Evolutionary conservation across 768 basidiomycete species (phyloP).

Genomic region (Royoungia palumana): DNA sequence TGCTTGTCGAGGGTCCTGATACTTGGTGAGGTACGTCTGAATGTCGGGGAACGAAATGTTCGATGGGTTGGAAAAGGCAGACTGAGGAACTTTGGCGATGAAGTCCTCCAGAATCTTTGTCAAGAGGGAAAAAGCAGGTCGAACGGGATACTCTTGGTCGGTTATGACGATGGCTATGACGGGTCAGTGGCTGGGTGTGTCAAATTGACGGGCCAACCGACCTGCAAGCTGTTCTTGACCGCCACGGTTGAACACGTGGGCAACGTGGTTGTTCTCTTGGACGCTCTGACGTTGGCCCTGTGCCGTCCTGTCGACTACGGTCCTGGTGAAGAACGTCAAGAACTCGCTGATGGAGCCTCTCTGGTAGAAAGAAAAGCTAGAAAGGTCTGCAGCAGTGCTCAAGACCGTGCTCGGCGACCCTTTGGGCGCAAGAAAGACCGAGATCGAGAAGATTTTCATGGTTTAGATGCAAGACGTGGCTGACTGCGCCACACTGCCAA

Average conservation of each 20-base stretch:
- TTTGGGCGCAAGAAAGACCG: constrained; percentile 66
- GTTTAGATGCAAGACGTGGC: constrained; percentile 13
- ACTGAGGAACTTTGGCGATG: constrained; percentile 70
- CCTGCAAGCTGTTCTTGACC: constrained; percentile 85
- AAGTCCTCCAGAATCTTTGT: constrained; percentile 94
- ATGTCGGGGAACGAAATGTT: constrained; percentile 76
- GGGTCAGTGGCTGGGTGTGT: constrained; percentile 6
- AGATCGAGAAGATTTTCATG: constrained; percentile 89
- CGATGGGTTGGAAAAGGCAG: constrained; percentile 60
- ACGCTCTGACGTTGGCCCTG: constrained; percentile 91
- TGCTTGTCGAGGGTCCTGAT: constrained; percentile 95
- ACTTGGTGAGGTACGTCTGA: constrained; percentile 78
- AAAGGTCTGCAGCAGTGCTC: constrained; percentile 71
- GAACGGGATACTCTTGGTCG: constrained; percentile 93
- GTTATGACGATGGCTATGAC: constrained; percentile 82
- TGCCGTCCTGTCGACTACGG: constrained; percentile 83
- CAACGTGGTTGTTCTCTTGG: constrained; percentile 89
- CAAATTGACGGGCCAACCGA: constrained; percentile 33
- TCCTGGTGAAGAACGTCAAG: constrained; percentile 91
- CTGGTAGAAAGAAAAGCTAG: constrained; percentile 93
- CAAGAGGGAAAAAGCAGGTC: constrained; percentile 93
- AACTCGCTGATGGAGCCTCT: constrained; percentile 85
- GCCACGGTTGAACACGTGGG: constrained; percentile 90
- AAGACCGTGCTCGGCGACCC: constrained; percentile 64
- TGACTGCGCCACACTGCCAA: not conserved